Evolutionary conservation across 192 early-diverging fungal species (phyloP).

Genomic region (Bifiguratus adelaidae): DNA sequence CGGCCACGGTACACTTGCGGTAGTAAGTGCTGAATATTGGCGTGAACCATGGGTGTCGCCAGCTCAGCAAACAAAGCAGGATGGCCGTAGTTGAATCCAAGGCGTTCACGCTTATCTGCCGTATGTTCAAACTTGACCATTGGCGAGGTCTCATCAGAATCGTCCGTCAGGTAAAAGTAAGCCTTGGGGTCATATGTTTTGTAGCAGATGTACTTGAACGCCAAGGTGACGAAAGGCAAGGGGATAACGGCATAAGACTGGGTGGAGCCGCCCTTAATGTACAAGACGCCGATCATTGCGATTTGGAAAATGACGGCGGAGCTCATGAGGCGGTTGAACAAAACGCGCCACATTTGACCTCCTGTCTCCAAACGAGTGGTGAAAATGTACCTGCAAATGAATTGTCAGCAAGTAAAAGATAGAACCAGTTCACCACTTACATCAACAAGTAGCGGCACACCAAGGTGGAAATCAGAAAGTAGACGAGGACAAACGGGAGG

Average conservation of each 20-base stretch:
- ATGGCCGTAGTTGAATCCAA: slow-evolving; percentile 53
- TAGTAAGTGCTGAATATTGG: slow-evolving; percentile 50
- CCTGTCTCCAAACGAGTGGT: slow-evolving; percentile 58
- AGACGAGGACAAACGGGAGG: slow-evolving; percentile 49
- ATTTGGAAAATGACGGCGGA: slow-evolving; percentile 59
- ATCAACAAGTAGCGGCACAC: slow-evolving; percentile 66
- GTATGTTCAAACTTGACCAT: too few species aligned
- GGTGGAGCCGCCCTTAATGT: slow-evolving; percentile 25
- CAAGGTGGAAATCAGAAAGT: slow-evolving; percentile 52
- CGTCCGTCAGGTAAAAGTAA: slow-evolving; percentile 27
- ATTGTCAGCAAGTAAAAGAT: neutral
- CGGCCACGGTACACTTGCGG: slow-evolving; percentile 47
- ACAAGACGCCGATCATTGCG: slow-evolving; percentile 50
- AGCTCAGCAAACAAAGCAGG: slow-evolving; percentile 49
- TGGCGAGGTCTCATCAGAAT: too few species aligned
- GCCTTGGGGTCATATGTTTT: slow-evolving; percentile 36
- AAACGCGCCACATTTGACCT: slow-evolving; percentile 58
- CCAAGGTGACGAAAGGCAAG: slow-evolving; percentile 44
- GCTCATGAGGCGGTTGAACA: slow-evolving; percentile 55
- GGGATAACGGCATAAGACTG: slow-evolving; percentile 41
- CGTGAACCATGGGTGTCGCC: slow-evolving; percentile 57
- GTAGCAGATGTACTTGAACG: slow-evolving; percentile 35
- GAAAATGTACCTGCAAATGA: slow-evolving; percentile 48
- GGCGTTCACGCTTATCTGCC: too few species aligned
- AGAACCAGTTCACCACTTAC: too few species aligned